phyloP scores from a whole-genome alignment of 1,284 basidiomycete genomes.

The Cutaneotrichosporon dermatis region DNA sequence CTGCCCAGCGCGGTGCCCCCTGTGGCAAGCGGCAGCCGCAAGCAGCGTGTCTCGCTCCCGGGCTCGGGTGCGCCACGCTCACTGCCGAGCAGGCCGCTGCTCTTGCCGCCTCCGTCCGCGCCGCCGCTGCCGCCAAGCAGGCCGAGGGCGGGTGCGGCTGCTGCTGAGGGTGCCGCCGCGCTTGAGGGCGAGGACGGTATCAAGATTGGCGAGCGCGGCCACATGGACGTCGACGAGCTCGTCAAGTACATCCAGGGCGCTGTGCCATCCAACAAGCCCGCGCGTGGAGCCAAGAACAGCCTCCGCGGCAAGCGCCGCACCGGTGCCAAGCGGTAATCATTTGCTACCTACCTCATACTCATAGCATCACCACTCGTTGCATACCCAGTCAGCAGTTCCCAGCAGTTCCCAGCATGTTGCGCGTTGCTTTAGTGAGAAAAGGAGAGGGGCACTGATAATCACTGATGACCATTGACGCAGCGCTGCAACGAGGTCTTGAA shows the following conservation, averaged over 20 bases:
- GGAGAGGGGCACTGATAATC: no score
- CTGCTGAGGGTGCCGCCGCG: conserved; percentile 3
- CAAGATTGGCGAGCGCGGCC: conserved; percentile 39
- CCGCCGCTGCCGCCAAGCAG: conserved; percentile 12
- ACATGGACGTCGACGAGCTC: conserved; percentile 49
- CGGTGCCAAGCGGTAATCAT: conserved; percentile 36
- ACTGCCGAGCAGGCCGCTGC: conserved; percentile 13
- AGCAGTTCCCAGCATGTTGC: no score
- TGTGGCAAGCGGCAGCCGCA: conserved; percentile 6
- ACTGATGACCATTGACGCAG: no score
- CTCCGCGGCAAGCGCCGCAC: conserved; percentile 48
- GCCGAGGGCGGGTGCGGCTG: conserved; percentile 11
- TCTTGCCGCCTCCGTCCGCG: conserved; percentile 10
- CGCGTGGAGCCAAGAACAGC: conserved; percentile 41
- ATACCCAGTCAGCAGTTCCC: conserved; percentile 6
- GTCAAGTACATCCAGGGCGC: conserved; percentile 50
- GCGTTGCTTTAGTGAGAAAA: no score
- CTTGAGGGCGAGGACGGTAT: neutral
- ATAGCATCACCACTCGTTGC: conserved; percentile 22
- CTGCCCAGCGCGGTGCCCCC: conserved; percentile 24
- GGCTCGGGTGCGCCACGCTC: conserved; percentile 10
- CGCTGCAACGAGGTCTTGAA: no score
- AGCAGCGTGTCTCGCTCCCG: conserved; percentile 6
- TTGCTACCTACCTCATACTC: neutral
- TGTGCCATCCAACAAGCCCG: conserved; percentile 16